Conservation (phyloP, 1,284 basidiomycete genomes). For the Pascua sp. region DNA sequence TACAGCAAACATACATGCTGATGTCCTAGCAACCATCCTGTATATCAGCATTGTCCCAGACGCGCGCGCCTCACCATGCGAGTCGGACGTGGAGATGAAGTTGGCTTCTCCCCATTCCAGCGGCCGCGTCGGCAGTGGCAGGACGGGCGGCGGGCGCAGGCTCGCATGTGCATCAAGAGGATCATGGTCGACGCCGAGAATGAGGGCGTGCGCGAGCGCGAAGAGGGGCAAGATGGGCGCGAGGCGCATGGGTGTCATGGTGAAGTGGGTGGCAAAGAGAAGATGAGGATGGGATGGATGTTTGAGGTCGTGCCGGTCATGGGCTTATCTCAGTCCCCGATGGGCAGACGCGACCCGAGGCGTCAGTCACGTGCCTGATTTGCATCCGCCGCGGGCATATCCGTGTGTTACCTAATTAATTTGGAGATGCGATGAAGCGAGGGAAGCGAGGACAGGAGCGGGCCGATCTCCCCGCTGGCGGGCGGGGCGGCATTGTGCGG, state of each 20-base stretch:
- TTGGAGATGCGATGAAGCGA: background rate
- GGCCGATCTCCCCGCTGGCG: no score
- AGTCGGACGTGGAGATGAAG: constrained; percentile 47
- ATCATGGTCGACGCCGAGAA: no score
- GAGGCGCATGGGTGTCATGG: background rate
- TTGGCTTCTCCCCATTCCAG: constrained; percentile 49
- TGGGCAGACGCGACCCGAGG: no score
- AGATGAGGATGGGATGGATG: background rate
- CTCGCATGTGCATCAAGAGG: background rate
- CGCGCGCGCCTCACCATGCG: constrained; percentile 36
- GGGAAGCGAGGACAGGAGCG: no score
- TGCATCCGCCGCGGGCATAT: background rate
- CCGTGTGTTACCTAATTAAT: background rate
- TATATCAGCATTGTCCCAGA: background rate
- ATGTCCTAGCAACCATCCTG: constrained; percentile 49
- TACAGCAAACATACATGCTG: constrained; percentile 41
- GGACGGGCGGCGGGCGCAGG: constrained; percentile 1
- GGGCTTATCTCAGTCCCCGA: no score
- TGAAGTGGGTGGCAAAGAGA: background rate
- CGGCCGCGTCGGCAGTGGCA: constrained; percentile 37
- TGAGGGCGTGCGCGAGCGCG: no score
- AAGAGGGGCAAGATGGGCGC: background rate
- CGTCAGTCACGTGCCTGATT: background rate
- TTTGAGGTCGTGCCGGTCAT: background rate
- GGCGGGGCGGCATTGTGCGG: no score